phyloP scores from a whole-genome alignment of 805 yeast species.

The Spathaspora gorwiae region DNA sequence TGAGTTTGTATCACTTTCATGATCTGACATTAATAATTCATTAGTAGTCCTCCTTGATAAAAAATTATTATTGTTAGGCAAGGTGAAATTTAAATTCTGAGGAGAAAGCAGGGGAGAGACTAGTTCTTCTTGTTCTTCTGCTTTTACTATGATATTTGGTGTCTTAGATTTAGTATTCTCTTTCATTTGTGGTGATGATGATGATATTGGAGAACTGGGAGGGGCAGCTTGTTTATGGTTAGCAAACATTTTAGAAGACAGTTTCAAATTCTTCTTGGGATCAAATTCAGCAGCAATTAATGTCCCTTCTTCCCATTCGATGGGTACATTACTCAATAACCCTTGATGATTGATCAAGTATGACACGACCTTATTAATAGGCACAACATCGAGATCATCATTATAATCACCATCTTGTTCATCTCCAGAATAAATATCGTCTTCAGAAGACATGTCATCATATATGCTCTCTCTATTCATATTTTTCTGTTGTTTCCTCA shows the following conservation, averaged over 20 bases:
- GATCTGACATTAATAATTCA: constrained; percentile 11
- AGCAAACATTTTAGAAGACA: constrained; percentile 29
- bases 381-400: constrained; percentile 16
- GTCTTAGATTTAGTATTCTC: neutral
- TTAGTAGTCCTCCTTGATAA: neutral
- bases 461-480: neutral
- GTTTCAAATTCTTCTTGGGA: constrained; percentile 18
- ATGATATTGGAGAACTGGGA: neutral
- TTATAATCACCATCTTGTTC: constrained; percentile 4
- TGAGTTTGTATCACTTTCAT: constrained; percentile 22
- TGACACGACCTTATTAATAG: constrained; percentile 47
- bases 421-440: neutral
- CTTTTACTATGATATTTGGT: neutral
- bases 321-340: constrained; percentile 32
- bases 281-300: constrained; percentile 35
- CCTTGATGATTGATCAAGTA: constrained; percentile 39
- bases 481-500: neutral
- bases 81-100: neutral
- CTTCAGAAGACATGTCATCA: neutral
- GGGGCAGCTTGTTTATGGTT: constrained; percentile 17
- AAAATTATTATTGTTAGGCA: neutral
- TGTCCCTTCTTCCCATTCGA: constrained; percentile 45
- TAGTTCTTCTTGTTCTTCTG: neutral
- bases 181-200: neutral
- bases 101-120: neutral